Percentiles rank a stretch among this genome's conserved stretches.
These are phyloP conservation scores for Isabelozyma gotoi DNA, from an alignment of 805 yeast genomes.

Conservation along the genomic window DNA sequence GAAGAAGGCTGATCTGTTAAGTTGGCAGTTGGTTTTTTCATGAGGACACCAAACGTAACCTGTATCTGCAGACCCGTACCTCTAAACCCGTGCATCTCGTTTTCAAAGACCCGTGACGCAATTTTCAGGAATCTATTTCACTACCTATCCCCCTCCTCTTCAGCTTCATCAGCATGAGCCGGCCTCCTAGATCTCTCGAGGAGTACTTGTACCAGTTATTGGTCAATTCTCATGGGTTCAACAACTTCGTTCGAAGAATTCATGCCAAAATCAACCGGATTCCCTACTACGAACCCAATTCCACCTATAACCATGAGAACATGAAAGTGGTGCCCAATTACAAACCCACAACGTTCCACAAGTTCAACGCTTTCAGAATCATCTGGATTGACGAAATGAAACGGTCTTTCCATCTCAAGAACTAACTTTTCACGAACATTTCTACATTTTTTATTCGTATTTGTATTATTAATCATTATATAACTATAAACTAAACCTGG, in stretches of 20 bases:
- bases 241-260: constrained; percentile 58
- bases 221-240: constrained; percentile 58
- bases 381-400: constrained; percentile 64
- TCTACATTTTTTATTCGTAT: too few relatives aligned
- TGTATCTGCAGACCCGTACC: background rate
- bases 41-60: too few relatives aligned
- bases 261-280: constrained; percentile 66
- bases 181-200: constrained; percentile 38
- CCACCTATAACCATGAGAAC: constrained; percentile 8
- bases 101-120: too few relatives aligned
- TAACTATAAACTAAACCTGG: background rate
- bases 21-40: background rate
- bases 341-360: constrained; percentile 55
- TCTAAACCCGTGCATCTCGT: background rate
- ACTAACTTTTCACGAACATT: too few relatives aligned
- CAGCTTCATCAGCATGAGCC: constrained; percentile 3
- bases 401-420: constrained; percentile 31
- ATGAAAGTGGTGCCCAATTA: constrained; percentile 24
- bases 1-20: background rate
- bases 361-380: constrained; percentile 57
- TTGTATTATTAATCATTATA: background rate
- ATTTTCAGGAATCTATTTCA: too few relatives aligned
- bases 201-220: constrained; percentile 46
- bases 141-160: background rate
- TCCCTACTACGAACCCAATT: constrained; percentile 37